phyloP scores from a whole-genome alignment of 805 yeast species.

The Saccharomycopsis oosterbeekiorum region DNA sequence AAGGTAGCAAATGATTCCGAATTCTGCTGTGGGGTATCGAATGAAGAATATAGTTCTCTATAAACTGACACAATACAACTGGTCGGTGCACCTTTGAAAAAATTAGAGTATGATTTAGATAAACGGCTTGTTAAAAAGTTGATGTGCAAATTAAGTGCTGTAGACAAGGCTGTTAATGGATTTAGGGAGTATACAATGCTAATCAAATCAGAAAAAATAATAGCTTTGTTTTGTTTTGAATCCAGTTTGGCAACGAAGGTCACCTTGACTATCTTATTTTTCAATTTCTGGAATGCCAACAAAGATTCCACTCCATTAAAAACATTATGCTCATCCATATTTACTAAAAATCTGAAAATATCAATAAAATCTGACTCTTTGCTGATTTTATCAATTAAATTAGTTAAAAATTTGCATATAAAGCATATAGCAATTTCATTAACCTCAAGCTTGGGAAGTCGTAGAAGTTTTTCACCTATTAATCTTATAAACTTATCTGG shows the following conservation, averaged over 20 bases:
- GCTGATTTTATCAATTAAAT: not conserved
- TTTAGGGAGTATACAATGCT: not conserved
- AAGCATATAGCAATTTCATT: slow-evolving; percentile 6
- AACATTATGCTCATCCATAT: not conserved
- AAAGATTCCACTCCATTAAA: not conserved
- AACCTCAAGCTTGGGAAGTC: not conserved
- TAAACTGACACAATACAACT: slow-evolving; percentile 23
- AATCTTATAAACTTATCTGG: slow-evolving; percentile 2
- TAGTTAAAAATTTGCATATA: not conserved
- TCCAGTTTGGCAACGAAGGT: not conserved
- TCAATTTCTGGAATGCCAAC: not conserved
- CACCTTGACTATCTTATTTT: not conserved
- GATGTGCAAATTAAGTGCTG: not conserved
- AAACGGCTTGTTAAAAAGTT: slow-evolving; percentile 4
- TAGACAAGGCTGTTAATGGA: not conserved
- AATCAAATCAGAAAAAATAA: not conserved
- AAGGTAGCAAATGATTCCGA: slow-evolving; percentile 33
- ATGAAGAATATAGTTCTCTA: slow-evolving; percentile 24
- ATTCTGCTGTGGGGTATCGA: slow-evolving; percentile 29
- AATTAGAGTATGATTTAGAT: slow-evolving; percentile 3
- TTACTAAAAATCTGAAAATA: slow-evolving; percentile 2
- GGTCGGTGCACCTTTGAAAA: not conserved
- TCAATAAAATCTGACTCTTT: slow-evolving; percentile 9
- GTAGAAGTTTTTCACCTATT: slow-evolving; percentile 11
- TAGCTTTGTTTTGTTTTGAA: not conserved